Conservation (phyloP, 2,329 filamentous ascomycete species). For the Cercospora citrullina region DNA sequence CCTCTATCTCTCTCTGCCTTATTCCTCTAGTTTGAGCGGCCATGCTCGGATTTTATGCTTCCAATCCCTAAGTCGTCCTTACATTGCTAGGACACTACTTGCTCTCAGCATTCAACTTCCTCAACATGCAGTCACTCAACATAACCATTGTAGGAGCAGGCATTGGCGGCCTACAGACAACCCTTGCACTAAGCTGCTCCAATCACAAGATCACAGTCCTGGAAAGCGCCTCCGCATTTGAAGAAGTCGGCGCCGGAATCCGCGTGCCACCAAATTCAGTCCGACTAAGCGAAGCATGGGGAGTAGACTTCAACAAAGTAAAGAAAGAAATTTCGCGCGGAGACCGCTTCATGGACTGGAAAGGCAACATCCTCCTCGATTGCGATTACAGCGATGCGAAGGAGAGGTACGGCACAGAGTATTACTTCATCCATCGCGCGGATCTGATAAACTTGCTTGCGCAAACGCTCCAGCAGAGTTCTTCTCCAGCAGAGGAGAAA, state of each 20-base stretch:
- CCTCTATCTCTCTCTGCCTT: background rate
- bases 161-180: background rate
- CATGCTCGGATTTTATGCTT: background rate
- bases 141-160: background rate
- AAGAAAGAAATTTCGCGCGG: conserved; percentile 34
- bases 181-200: background rate
- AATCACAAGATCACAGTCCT: conserved; percentile 40
- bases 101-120: background rate
- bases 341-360: conserved; percentile 38
- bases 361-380: conserved; percentile 33
- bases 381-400: conserved; percentile 28
- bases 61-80: background rate
- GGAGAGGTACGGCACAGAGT: conserved; percentile 27
- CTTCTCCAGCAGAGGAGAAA: background rate
- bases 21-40: background rate
- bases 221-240: conserved; percentile 42
- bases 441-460: background rate
- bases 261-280: conserved; percentile 39
- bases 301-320: conserved; percentile 34
- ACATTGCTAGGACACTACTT: background rate
- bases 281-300: conserved; percentile 42
- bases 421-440: background rate
- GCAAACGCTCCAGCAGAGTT: background rate
- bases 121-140: background rate
- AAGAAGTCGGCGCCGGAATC: conserved; percentile 32